Evolutionary conservation across 2,329 filamentous ascomycete species (phyloP).

Genomic region (Elsinoe arachidis): DNA sequence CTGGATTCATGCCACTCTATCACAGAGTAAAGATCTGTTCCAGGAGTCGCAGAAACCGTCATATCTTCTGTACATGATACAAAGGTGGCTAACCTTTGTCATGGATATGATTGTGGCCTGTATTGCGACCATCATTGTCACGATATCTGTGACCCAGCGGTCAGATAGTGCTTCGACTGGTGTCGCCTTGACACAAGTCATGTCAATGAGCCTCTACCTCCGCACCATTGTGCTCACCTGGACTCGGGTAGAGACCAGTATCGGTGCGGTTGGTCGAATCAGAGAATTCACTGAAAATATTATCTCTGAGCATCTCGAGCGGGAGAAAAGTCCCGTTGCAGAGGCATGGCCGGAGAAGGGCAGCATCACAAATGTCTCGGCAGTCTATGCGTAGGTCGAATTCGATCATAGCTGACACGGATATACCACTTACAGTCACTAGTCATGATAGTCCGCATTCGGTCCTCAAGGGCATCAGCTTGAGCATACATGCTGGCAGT

Average conservation of each 20-base stretch:
- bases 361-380: neutral
- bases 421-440: neutral
- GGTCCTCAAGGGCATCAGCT: constrained; percentile 28
- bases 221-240: constrained; percentile 44
- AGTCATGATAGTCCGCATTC: too few relatives aligned
- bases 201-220: constrained; percentile 45
- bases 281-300: constrained; percentile 43
- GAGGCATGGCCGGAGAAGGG: neutral
- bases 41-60: constrained; percentile 36
- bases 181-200: constrained; percentile 45
- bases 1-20: constrained; percentile 33
- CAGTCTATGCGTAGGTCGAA: too few relatives aligned
- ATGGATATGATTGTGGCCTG: constrained; percentile 34
- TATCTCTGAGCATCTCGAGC: constrained; percentile 27
- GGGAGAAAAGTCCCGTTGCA: neutral
- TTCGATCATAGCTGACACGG: too few relatives aligned
- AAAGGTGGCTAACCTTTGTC: constrained; percentile 37
- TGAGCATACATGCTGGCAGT: constrained; percentile 41
- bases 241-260: constrained; percentile 50
- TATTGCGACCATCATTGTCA: constrained; percentile 19
- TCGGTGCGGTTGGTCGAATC: constrained; percentile 49
- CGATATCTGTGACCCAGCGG: constrained; percentile 30
- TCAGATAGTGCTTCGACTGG: too few relatives aligned
- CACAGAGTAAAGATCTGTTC: constrained; percentile 31
- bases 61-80: constrained; percentile 38